Evolutionary conservation across 1,139 yeast genomes (phyloP).

Genomic region (Waltiozyma sp.): DNA sequence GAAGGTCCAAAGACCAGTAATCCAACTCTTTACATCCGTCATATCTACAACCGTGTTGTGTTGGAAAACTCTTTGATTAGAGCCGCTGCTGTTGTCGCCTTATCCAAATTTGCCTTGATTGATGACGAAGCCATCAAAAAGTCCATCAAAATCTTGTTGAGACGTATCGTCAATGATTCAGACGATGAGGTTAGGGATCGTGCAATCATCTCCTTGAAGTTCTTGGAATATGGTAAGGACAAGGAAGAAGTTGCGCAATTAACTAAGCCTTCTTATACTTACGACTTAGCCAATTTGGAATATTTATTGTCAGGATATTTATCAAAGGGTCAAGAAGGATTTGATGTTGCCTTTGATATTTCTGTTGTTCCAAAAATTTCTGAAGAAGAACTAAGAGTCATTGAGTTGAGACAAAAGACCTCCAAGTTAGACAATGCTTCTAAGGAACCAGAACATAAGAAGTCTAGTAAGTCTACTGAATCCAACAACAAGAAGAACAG

Average conservation of each 20-base stretch:
- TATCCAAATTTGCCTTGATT: conserved; percentile 81
- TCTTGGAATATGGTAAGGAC: conserved; percentile 40
- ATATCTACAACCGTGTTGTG: conserved; percentile 92
- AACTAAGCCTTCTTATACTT: conserved; percentile 57
- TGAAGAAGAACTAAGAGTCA: conserved; percentile 44
- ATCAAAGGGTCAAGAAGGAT: conserved; percentile 47
- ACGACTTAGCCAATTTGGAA: conserved; percentile 70
- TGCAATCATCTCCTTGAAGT: conserved; percentile 74
- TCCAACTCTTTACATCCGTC: conserved; percentile 89
- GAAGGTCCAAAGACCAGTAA: conserved; percentile 85
- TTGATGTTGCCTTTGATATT: conserved; percentile 60
- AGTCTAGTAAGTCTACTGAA: conserved; percentile 3
- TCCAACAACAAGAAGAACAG: background rate
- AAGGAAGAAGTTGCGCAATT: conserved; percentile 30
- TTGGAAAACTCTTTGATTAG: conserved; percentile 91
- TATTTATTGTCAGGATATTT: conserved; percentile 66
- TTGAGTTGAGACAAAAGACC: conserved; percentile 30
- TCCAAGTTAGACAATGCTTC: conserved; percentile 22
- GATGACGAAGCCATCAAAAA: conserved; percentile 48
- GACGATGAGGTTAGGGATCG: conserved; percentile 99
- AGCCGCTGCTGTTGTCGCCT: conserved; percentile 89
- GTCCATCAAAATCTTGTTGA: conserved; percentile 65
- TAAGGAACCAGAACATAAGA: conserved; percentile 10
- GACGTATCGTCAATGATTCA: conserved; percentile 75
- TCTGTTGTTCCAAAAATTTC: conserved; percentile 39